Evolutionary conservation across 345 rosid genomes (phyloP).

Genomic region (Eucalyptus regnans): DNA sequence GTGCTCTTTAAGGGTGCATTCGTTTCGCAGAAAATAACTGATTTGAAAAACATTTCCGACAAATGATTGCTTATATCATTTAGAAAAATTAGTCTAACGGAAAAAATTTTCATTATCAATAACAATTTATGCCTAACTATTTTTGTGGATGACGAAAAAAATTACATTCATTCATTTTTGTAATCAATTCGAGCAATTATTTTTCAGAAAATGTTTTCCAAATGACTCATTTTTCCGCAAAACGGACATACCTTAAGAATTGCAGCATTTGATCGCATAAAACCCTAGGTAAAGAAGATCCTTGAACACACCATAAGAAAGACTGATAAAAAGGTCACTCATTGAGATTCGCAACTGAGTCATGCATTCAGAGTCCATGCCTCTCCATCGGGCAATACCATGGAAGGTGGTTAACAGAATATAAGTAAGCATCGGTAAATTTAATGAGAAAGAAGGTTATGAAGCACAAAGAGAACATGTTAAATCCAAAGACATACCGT

Average conservation of each 20-base stretch:
- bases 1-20: neutral
- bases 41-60: neutral
- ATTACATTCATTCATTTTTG: no score
- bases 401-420: neutral
- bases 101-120: no score
- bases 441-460: neutral
- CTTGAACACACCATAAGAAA: neutral
- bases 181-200: neutral
- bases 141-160: neutral
- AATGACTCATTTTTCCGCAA: neutral
- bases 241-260: neutral
- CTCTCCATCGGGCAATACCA: neutral
- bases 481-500: conserved; percentile 33
- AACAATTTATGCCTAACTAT: neutral
- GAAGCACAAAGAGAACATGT: neutral
- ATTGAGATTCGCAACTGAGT: neutral
- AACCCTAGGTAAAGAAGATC: neutral
- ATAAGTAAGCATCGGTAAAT: neutral
- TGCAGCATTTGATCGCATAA: neutral
- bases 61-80: neutral
- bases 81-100: neutral
- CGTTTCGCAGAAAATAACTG: no score
- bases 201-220: neutral
- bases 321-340: neutral
- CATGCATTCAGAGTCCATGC: neutral